Evolutionary conservation across 495 filamentous ascomycete genomes (phyloP).

Genomic region (Lasiosphaeria miniovina): DNA sequence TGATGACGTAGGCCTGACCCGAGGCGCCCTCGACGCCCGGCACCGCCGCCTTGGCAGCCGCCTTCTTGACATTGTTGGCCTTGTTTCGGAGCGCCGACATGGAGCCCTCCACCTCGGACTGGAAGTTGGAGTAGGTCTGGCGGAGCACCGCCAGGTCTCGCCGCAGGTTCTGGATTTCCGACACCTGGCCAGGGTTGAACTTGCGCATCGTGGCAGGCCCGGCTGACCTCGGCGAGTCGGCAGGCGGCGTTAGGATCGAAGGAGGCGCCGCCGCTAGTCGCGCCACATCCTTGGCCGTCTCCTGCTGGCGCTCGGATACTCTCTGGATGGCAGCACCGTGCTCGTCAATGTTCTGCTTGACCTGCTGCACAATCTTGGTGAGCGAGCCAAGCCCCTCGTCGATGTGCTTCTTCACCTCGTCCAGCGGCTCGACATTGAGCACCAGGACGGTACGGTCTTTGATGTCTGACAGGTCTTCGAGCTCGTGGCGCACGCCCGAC

Average conservation of each 20-base stretch:
- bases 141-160: slow-evolving; percentile 89
- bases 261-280: slow-evolving; percentile 70
- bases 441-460: slow-evolving; percentile 93
- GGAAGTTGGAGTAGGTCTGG: slow-evolving; percentile 89
- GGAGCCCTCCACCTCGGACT: slow-evolving; percentile 79
- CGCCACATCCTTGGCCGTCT: slow-evolving; percentile 86
- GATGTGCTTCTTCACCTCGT: slow-evolving; percentile 94
- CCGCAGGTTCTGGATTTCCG: slow-evolving; percentile 76
- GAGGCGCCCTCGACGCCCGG: slow-evolving; percentile 64
- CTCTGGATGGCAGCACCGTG: slow-evolving; percentile 76
- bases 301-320: slow-evolving; percentile 89
- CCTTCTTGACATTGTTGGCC: slow-evolving; percentile 73
- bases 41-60: slow-evolving; percentile 62
- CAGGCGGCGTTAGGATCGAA: slow-evolving; percentile 32
- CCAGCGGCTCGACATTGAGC: slow-evolving; percentile 88
- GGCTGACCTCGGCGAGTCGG: slow-evolving; percentile 33
- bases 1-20: slow-evolving; percentile 78
- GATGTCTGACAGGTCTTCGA: slow-evolving; percentile 92
- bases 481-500: slow-evolving; percentile 89
- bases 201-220: slow-evolving; percentile 29
- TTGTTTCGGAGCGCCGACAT: slow-evolving; percentile 80
- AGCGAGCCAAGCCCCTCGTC: slow-evolving; percentile 87
- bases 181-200: slow-evolving; percentile 52
- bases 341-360: slow-evolving; percentile 73
- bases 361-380: slow-evolving; percentile 72